Percentiles rank a stretch among this genome's conserved stretches.
phyloP scores from a whole-genome alignment of 2,329 filamentous ascomycete genomes.

The Myrmaecium sp. region DNA sequence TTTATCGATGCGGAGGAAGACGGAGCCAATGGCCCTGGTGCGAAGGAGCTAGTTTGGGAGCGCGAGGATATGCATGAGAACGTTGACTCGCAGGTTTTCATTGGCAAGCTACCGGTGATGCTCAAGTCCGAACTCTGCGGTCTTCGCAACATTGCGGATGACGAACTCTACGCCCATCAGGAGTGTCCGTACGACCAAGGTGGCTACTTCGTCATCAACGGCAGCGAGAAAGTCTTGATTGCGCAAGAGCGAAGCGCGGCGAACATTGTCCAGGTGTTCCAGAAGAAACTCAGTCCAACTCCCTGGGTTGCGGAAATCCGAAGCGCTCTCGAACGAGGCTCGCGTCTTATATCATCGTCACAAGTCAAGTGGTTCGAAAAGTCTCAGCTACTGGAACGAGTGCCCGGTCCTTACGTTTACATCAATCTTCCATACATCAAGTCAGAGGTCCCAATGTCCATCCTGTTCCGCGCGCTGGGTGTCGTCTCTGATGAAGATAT shows the following conservation, averaged over 20 bases:
- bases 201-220: conserved; percentile 98
- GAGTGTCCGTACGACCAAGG: conserved; percentile 98
- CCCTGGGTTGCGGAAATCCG: conserved; percentile 91
- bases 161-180: conserved; percentile 77
- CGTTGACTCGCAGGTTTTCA: conserved; percentile 62
- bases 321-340: conserved; percentile 92
- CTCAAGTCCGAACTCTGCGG: conserved; percentile 94
- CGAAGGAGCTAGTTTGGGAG: conserved; percentile 27
- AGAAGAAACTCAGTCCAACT: conserved; percentile 89
- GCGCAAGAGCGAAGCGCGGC: conserved; percentile 94
- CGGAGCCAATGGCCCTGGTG: conserved; percentile 17
- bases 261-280: conserved; percentile 98
- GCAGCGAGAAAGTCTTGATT: conserved; percentile 94
- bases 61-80: conserved; percentile 26
- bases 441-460: conserved; percentile 77
- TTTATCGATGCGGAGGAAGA: conserved; percentile 41
- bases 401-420: conserved; percentile 75
- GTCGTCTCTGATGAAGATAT: conserved; percentile 97
- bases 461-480: conserved; percentile 89
- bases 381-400: conserved; percentile 60
- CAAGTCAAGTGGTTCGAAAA: conserved; percentile 82
- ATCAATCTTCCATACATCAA: conserved; percentile 89
- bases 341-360: conserved; percentile 81
- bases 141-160: conserved; percentile 64
- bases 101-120: conserved; percentile 95